phyloP scores from a whole-genome alignment of 2,329 filamentous ascomycete genomes.

The Sclerotinia glacialis region DNA sequence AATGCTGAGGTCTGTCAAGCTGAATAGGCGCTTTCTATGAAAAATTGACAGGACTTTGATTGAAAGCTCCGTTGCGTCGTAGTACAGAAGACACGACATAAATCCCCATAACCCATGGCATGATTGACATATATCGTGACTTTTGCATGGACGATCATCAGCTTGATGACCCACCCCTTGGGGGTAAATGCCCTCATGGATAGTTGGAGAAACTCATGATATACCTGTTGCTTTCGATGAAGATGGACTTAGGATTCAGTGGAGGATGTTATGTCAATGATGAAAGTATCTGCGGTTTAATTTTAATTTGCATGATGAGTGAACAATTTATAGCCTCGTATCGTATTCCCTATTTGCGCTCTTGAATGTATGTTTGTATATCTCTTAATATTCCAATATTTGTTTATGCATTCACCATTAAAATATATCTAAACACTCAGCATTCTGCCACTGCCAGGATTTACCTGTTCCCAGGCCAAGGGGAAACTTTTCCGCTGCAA shows the following conservation, averaged over 20 bases:
- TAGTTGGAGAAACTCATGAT: not conserved
- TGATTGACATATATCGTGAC: not conserved
- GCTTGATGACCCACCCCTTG: not conserved
- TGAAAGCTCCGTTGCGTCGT: not conserved
- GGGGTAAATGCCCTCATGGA: not conserved
- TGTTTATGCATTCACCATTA: not conserved
- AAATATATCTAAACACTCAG: not conserved
- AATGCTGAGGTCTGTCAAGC: slow-evolving; percentile 2
- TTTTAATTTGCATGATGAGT: not conserved
- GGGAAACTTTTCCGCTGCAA: not conserved
- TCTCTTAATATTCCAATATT: not conserved
- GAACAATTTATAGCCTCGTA: not conserved
- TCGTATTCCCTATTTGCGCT: not conserved
- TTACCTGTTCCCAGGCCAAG: not conserved
- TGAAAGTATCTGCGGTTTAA: not conserved
- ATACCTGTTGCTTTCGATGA: not conserved
- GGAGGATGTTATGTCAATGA: not conserved
- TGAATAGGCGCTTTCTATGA: not conserved
- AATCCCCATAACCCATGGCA: not conserved
- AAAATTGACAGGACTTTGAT: slow-evolving; percentile 10
- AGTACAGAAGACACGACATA: not conserved
- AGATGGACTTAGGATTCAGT: too few relatives aligned
- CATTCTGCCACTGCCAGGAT: not conserved
- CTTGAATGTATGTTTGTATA: not conserved
- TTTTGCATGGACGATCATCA: not conserved